phyloP scores from a whole-genome alignment of 805 yeast species.

The Candida nanaspora region DNA sequence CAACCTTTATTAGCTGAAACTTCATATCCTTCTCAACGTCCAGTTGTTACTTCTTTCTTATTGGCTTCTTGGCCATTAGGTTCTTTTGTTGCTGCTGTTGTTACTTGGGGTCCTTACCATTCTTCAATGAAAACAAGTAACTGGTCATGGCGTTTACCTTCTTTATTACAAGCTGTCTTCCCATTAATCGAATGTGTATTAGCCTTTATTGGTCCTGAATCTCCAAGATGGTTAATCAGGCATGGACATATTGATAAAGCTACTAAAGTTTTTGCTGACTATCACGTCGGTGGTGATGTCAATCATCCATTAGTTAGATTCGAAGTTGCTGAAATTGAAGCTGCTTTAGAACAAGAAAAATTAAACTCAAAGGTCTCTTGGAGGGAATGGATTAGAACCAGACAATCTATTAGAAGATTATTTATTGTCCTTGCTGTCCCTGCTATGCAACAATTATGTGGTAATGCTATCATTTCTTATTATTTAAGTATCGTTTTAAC shows the following conservation, averaged over 20 bases:
- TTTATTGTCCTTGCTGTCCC: constrained; percentile 24
- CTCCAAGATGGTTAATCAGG: constrained; percentile 35
- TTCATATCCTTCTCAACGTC: constrained; percentile 18
- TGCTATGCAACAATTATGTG: constrained; percentile 32
- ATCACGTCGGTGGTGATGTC: constrained; percentile 31
- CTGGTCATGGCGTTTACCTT: constrained; percentile 48
- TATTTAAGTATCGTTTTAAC: constrained; percentile 37
- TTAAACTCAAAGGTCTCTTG: constrained; percentile 23
- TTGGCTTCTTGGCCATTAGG: constrained; percentile 37
- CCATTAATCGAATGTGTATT: constrained; percentile 16
- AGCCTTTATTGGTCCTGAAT: constrained; percentile 30
- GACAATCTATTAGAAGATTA: constrained; percentile 32
- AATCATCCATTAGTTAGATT: constrained; percentile 24
- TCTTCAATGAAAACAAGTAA: constrained; percentile 26
- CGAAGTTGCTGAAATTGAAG: constrained; percentile 29
- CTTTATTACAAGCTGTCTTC: constrained; percentile 40
- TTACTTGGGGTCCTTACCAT: constrained; percentile 21
- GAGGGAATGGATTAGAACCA: constrained; percentile 28
- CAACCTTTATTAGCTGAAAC: constrained; percentile 24
- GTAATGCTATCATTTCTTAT: constrained; percentile 41
- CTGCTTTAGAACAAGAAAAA: constrained; percentile 32
- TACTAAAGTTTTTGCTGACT: constrained; percentile 23
- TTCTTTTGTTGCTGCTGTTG: constrained; percentile 37
- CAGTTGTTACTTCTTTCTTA: constrained; percentile 30
- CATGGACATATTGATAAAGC: constrained; percentile 31